phyloP scores from a whole-genome alignment of 805 yeast genomes.

The Candida sithepensis region DNA sequence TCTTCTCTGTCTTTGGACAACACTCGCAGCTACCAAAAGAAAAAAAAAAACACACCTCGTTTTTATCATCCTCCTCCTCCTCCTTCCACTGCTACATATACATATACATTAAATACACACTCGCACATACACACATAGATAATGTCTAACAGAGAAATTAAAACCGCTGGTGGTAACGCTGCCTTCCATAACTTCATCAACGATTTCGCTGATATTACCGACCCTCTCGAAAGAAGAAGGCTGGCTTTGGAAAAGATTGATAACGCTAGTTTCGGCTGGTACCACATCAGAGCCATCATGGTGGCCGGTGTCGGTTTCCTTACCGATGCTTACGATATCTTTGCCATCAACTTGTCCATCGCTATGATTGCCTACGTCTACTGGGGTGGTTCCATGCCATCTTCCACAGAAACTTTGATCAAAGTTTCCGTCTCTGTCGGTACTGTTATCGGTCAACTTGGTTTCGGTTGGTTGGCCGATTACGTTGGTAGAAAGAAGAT shows the following conservation, averaged over 20 bases:
- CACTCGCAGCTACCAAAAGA: too few relatives aligned
- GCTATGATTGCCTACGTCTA: slow-evolving; percentile 74
- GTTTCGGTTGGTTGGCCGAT: slow-evolving; percentile 83
- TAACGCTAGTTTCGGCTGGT: slow-evolving; percentile 76
- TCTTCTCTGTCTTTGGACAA: too few relatives aligned
- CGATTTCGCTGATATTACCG: slow-evolving; percentile 77
- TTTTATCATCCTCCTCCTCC: too few relatives aligned
- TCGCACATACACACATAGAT: too few relatives aligned
- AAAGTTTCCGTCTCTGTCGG: slow-evolving; percentile 92
- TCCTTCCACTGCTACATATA: too few relatives aligned
- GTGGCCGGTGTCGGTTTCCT: slow-evolving; percentile 94
- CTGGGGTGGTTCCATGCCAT: slow-evolving; percentile 62
- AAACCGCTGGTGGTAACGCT: slow-evolving; percentile 72
- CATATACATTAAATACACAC: too few relatives aligned
- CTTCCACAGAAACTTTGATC: slow-evolving; percentile 69
- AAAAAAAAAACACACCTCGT: too few relatives aligned
- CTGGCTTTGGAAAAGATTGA: slow-evolving; percentile 81
- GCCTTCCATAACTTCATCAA: slow-evolving; percentile 82
- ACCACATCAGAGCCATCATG: slow-evolving; percentile 73
- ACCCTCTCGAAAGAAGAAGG: slow-evolving; percentile 84
- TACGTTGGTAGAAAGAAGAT: slow-evolving; percentile 79
- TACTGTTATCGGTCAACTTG: slow-evolving; percentile 86
- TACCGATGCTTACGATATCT: slow-evolving; percentile 90
- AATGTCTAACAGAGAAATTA: slow-evolving; percentile 4
- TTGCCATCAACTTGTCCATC: slow-evolving; percentile 80